Conservation (phyloP, 2,329 filamentous ascomycete species). For the Clonostachys rhizophaga region DNA sequence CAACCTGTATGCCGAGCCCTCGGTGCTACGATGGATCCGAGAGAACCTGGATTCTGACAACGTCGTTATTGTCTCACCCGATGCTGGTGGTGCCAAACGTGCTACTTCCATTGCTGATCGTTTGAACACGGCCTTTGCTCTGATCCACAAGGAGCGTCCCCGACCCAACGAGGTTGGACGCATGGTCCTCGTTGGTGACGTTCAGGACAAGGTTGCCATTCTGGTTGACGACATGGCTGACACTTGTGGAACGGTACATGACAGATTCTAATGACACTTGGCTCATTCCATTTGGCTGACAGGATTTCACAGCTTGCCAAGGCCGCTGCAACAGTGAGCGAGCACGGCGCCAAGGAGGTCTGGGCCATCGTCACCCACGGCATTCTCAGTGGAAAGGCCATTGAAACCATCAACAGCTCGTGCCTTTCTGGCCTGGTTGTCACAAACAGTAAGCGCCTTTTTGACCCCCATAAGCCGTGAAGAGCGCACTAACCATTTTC, state of each 20-base stretch:
- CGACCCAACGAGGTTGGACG: slow-evolving; percentile 81
- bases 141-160: slow-evolving; percentile 95
- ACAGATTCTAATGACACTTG: background rate
- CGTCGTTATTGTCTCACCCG: slow-evolving; percentile 90
- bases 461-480: slow-evolving; percentile 7
- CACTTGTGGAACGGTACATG: slow-evolving; percentile 71
- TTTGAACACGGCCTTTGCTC: slow-evolving; percentile 82
- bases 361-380: slow-evolving; percentile 95
- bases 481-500: slow-evolving; percentile 3
- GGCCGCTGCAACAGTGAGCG: slow-evolving; percentile 82
- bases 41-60: slow-evolving; percentile 79
- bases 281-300: slow-evolving; percentile 5
- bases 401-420: slow-evolving; percentile 78
- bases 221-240: slow-evolving; percentile 98
- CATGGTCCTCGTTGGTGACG: slow-evolving; percentile 93
- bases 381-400: slow-evolving; percentile 83
- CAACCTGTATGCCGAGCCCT: slow-evolving; percentile 90
- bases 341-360: slow-evolving; percentile 81
- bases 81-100: slow-evolving; percentile 91
- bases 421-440: slow-evolving; percentile 76
- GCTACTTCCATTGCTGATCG: slow-evolving; percentile 92
- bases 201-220: slow-evolving; percentile 86
- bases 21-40: slow-evolving; percentile 84
- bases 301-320: slow-evolving; percentile 49
- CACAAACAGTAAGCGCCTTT: slow-evolving; percentile 62